Conservation (phyloP, 768 basidiomycete species). For the Leccinum incarnatum region DNA sequence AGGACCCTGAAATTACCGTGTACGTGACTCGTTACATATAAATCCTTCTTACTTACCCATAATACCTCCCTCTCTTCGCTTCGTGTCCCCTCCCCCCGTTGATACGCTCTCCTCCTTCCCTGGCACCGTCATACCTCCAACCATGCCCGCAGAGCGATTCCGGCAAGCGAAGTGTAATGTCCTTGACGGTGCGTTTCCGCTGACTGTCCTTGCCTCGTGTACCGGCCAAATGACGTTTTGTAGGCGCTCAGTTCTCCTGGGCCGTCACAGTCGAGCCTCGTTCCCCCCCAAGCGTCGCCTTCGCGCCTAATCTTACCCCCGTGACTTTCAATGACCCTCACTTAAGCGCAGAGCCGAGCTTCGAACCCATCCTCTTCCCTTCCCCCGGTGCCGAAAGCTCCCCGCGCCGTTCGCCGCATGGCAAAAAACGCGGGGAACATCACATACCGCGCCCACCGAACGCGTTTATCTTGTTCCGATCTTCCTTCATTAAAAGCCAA, state of each 20-base stretch:
- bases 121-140: conserved; percentile 25
- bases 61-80: conserved; percentile 14
- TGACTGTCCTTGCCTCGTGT: neutral
- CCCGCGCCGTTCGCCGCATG: conserved; percentile 50
- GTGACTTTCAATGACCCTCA: conserved; percentile 53
- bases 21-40: conserved; percentile 33
- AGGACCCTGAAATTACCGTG: conserved; percentile 35
- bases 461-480: conserved; percentile 85
- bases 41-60: conserved; percentile 21
- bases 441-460: conserved; percentile 85
- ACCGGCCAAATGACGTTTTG: conserved; percentile 13
- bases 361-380: conserved; percentile 59
- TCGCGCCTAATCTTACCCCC: conserved; percentile 58
- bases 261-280: conserved; percentile 41
- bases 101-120: conserved; percentile 17
- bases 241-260: conserved; percentile 48
- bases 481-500: conserved; percentile 75
- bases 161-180: conserved; percentile 32
- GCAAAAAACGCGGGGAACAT: conserved; percentile 68
- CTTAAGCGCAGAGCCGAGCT: conserved; percentile 31
- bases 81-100: conserved; percentile 26
- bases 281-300: conserved; percentile 44
- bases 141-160: conserved; percentile 51
- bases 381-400: conserved; percentile 35
- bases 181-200: conserved; percentile 35